Base-by-base conservation (phyloP, 805 yeast species). In the Lachancea cidri region DNA sequence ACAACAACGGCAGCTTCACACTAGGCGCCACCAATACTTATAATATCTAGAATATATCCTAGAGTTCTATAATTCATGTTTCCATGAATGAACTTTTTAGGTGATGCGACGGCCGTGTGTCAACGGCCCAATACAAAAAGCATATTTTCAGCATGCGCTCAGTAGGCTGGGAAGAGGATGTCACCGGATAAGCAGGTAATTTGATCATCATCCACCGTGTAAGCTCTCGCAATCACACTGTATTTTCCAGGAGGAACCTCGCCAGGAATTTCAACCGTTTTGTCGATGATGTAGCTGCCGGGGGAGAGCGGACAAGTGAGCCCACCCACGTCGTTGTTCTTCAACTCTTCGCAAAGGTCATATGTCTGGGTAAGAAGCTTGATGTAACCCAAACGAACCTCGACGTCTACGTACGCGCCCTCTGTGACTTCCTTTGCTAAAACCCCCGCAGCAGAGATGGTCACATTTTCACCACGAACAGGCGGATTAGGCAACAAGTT, bases 241-340 rank as follows among this genome's bases (percentile, higher is more conserved):
- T 93, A 93, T 58, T 76, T 83, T 31, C 98, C 98, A 17, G 98
- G 96, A 44, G 98, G 98, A 24, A 91, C 95, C 62, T 87, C 93
- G 13, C 73, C 70, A 14, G 98, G 98, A 42, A 93, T 77, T 55
- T 81, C 89, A 18, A 93, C 94, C 34, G 69, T 65, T 62, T 88
- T 88, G 18, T 73, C 61, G 41, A 93, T 67, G 39, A 69, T 66
- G 53, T 86, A 82, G 37, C 65, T 60, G 9, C 98, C 98, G 48
- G 76, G 68, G 37, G 69, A 60, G 32, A 93, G 65, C 1, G 98
- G 98, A 62, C 98, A 93, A 44, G 75, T 73, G 70, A 88, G 66
- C 5, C 57, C 65, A 3, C 49, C 54, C 14, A 58, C 52, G 55
- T 85, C 95, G 34, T 88, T 89, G 53, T 88, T 83, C 39, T 78